Evolutionary conservation across 2,329 filamentous ascomycete genomes (phyloP).

Genomic region (Exophiala lecanii-corni): DNA sequence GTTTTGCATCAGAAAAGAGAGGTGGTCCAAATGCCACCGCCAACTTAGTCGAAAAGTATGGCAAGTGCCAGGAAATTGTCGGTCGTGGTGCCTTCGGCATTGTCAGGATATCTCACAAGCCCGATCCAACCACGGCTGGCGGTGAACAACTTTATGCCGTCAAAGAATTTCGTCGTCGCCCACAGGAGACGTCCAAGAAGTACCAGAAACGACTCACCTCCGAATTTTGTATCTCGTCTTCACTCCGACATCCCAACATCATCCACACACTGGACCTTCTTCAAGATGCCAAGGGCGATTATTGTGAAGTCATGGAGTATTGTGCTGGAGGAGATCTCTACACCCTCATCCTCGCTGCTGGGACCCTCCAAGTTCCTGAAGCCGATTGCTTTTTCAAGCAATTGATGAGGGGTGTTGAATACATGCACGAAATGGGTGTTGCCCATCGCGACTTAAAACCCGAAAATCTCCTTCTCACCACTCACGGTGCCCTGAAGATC

Average conservation of each 20-base stretch:
- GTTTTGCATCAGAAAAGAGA: conserved; percentile 68
- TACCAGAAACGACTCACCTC: conserved; percentile 96
- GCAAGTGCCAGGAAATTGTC: conserved; percentile 95
- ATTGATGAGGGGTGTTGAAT: conserved; percentile 97
- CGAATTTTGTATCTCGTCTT: conserved; percentile 98
- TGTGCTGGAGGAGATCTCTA: conserved; percentile 95
- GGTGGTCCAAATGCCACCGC: conserved; percentile 68
- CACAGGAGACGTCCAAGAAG: conserved; percentile 92
- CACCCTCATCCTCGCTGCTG: conserved; percentile 82
- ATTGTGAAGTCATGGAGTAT: conserved; percentile 99
- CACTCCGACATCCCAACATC: conserved; percentile 91
- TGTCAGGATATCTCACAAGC: conserved; percentile 95
- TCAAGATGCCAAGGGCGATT: conserved; percentile 93
- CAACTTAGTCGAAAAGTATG: conserved; percentile 91
- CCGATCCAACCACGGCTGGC: conserved; percentile 69
- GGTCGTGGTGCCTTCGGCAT: conserved; percentile 96
- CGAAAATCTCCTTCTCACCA: conserved; percentile 90
- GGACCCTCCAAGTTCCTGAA: conserved; percentile 85
- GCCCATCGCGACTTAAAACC: conserved; percentile 95
- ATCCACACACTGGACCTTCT: conserved; percentile 95
- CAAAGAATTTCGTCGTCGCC: conserved; percentile 92
- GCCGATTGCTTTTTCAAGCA: conserved; percentile 99
- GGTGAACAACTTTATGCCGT: conserved; percentile 91
- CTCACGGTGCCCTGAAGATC: conserved; percentile 89
- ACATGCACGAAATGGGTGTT: conserved; percentile 99